phyloP scores from a whole-genome alignment of 805 yeast genomes.

The Candida incommunis region DNA sequence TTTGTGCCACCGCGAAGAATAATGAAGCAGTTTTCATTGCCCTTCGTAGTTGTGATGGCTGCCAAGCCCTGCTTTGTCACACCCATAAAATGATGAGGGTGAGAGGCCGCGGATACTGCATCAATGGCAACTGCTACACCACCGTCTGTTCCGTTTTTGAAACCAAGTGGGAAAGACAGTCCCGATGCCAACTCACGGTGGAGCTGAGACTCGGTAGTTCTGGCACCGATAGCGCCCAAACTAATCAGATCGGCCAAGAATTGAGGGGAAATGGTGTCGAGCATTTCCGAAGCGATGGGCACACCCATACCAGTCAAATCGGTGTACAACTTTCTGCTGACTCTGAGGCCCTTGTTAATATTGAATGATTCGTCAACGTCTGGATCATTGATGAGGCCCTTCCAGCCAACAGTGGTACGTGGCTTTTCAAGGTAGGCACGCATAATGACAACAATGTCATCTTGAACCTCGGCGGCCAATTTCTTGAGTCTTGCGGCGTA shows the following conservation, averaged over 20 bases:
- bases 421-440: constrained; percentile 98
- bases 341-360: constrained; percentile 85
- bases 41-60: constrained; percentile 91
- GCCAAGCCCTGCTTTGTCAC: constrained; percentile 96
- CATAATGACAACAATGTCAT: constrained; percentile 78
- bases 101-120: constrained; percentile 84
- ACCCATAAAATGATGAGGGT: constrained; percentile 90
- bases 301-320: constrained; percentile 66
- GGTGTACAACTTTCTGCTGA: constrained; percentile 72
- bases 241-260: constrained; percentile 80
- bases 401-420: constrained; percentile 99
- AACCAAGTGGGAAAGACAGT: constrained; percentile 95
- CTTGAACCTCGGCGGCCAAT: constrained; percentile 54
- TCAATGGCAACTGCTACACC: constrained; percentile 83
- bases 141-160: constrained; percentile 98
- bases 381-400: constrained; percentile 94
- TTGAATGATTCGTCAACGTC: constrained; percentile 85
- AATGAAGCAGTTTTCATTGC: constrained; percentile 87
- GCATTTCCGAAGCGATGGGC: constrained; percentile 96
- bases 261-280: constrained; percentile 96
- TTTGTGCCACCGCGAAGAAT: constrained; percentile 92
- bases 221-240: constrained; percentile 97
- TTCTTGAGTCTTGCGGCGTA: constrained; percentile 60
- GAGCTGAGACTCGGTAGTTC: constrained; percentile 96
- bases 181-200: constrained; percentile 98